Conservation (phyloP, 1,139 yeast genomes). For the Suhomyces panamericanus region DNA sequence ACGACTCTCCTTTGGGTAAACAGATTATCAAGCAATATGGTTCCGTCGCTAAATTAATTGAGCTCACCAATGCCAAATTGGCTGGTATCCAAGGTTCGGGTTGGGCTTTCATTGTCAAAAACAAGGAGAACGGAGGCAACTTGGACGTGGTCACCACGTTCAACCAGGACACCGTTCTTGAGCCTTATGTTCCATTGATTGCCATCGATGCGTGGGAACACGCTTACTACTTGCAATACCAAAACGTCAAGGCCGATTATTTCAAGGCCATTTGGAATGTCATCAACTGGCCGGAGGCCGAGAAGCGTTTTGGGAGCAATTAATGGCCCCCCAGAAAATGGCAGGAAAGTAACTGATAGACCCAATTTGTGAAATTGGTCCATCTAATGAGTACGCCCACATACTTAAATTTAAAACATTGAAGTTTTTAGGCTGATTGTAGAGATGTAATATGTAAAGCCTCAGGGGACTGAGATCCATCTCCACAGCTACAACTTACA, state of each 20-base stretch:
- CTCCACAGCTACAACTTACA: too few species aligned
- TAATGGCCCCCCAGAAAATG: background rate
- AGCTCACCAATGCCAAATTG: conserved; percentile 39
- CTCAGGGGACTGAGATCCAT: too few species aligned
- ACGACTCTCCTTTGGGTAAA: conserved; percentile 34
- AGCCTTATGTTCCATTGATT: conserved; percentile 43
- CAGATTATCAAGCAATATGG: conserved; percentile 42
- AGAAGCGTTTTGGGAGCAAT: conserved; percentile 28
- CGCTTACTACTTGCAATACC: conserved; percentile 52
- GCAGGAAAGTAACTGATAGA: background rate
- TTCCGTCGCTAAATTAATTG: conserved; percentile 40
- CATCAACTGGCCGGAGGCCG: conserved; percentile 50
- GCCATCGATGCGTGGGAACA: conserved; percentile 56
- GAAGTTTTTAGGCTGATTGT: too few species aligned
- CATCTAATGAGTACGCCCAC: too few species aligned
- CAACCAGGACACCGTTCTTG: conserved; percentile 49
- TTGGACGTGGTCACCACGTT: conserved; percentile 45
- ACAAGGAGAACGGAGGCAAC: conserved; percentile 38
- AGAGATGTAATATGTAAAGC: too few species aligned
- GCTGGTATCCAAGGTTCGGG: conserved; percentile 52
- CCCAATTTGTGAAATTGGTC: conserved; percentile 1
- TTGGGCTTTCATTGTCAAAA: conserved; percentile 50
- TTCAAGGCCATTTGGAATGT: conserved; percentile 52
- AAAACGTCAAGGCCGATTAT: conserved; percentile 48
- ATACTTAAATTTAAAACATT: too few species aligned